These are phyloP conservation scores for Metschnikowia arizonensis DNA, from an alignment of 805 yeast species.

Conservation along the genomic window DNA sequence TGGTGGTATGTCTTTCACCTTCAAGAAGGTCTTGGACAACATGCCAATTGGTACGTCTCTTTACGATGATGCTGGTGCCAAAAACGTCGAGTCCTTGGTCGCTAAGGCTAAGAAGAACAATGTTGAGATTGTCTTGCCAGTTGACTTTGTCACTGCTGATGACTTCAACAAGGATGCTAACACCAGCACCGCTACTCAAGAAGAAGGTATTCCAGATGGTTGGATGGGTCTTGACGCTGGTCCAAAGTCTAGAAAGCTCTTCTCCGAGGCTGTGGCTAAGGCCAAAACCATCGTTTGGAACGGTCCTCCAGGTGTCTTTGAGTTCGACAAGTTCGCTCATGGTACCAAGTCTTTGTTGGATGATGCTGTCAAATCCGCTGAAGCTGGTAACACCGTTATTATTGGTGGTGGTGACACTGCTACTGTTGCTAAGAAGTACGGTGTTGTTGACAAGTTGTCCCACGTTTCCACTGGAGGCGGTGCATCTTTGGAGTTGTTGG, in stretches of 20 bases:
- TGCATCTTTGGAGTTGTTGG: slow-evolving; percentile 97
- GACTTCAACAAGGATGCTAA: slow-evolving; percentile 88
- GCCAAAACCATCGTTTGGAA: slow-evolving; percentile 99
- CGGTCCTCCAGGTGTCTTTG: slow-evolving; percentile 99
- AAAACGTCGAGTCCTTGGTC: slow-evolving; percentile 85
- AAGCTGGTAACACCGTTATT: slow-evolving; percentile 88
- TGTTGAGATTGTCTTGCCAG: slow-evolving; percentile 91
- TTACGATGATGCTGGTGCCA: slow-evolving; percentile 91
- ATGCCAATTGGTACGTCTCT: slow-evolving; percentile 89
- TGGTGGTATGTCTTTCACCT: slow-evolving; percentile 99
- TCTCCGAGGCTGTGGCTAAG: slow-evolving; percentile 75
- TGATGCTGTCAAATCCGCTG: slow-evolving; percentile 82
- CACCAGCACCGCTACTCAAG: slow-evolving; percentile 78
- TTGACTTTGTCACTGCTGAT: slow-evolving; percentile 95
- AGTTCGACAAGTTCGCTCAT: slow-evolving; percentile 83
- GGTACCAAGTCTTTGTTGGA: slow-evolving; percentile 92
- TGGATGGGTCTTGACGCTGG: slow-evolving; percentile 97
- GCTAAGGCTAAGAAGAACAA: slow-evolving; percentile 95
- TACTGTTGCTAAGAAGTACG: slow-evolving; percentile 97
- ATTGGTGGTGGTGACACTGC: slow-evolving; percentile 99
- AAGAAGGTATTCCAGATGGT: slow-evolving; percentile 88
- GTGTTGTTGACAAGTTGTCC: slow-evolving; percentile 92
- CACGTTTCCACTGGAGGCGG: slow-evolving; percentile 99
- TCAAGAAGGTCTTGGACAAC: slow-evolving; percentile 86
- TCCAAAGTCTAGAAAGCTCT: slow-evolving; percentile 78